Percentiles rank a stretch among this genome's conserved stretches.
phyloP scores from a whole-genome alignment of 495 filamentous ascomycete genomes.

The Alectoria sarmentosa region DNA sequence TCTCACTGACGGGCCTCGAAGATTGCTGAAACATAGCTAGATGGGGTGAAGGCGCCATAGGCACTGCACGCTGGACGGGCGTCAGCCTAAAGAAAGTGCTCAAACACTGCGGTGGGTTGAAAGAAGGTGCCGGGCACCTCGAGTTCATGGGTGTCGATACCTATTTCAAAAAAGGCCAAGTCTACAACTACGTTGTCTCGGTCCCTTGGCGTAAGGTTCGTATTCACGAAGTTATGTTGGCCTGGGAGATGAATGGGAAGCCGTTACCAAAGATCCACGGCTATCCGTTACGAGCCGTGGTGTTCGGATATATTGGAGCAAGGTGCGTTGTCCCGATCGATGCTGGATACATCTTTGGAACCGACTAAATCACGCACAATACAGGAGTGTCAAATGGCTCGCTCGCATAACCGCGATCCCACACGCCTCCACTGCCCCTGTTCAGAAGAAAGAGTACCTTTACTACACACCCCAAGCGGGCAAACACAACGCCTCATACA shows the following conservation, averaged over 20 bases:
- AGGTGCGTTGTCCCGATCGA: too few species aligned
- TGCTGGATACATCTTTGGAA: too few species aligned
- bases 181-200: constrained; percentile 40
- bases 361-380: too few species aligned
- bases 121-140: constrained; percentile 44
- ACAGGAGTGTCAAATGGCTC: not conserved
- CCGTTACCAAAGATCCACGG: constrained; percentile 60
- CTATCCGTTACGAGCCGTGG: constrained; percentile 53
- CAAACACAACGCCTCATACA: constrained; percentile 50
- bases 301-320: constrained; percentile 52
- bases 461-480: constrained; percentile 53
- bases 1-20: too few species aligned
- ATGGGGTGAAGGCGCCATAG: constrained; percentile 54
- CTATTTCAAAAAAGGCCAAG: constrained; percentile 38
- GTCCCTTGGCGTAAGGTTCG: constrained; percentile 48
- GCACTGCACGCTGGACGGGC: constrained; percentile 50
- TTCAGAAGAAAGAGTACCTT: constrained; percentile 40
- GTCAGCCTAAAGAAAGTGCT: constrained; percentile 53
- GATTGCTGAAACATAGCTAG: too few species aligned
- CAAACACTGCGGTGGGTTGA: constrained; percentile 50
- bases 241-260: constrained; percentile 65
- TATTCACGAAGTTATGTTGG: constrained; percentile 57
- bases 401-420: not conserved
- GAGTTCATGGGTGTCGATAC: constrained; percentile 55
- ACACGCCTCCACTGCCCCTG: not conserved